Conservation (phyloP, 164 flowering plant genomes). For the Piper betle region DNA sequence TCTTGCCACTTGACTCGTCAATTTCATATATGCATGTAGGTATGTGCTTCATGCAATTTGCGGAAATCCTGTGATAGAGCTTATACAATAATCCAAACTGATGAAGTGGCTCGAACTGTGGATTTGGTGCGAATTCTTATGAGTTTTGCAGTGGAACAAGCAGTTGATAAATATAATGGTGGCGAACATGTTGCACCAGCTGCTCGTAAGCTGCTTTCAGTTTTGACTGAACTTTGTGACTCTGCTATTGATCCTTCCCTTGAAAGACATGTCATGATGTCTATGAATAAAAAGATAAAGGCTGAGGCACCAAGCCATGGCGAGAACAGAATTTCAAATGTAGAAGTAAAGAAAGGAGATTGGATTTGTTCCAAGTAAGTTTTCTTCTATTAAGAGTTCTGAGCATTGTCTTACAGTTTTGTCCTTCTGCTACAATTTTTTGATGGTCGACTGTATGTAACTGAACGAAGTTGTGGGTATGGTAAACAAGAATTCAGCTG, state of each 20-base stretch:
- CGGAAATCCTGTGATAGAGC: slow-evolving; percentile 97
- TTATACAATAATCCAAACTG: slow-evolving; percentile 42
- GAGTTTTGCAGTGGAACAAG: slow-evolving; percentile 60
- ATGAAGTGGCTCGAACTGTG: slow-evolving; percentile 66
- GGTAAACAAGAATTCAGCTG: no score
- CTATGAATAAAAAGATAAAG: slow-evolving; percentile 16
- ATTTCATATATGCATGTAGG: slow-evolving; percentile 26
- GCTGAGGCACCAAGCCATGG: slow-evolving; percentile 3
- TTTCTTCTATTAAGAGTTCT: neutral
- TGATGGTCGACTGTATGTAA: neutral
- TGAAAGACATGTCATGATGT: slow-evolving; percentile 29
- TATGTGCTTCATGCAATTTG: slow-evolving; percentile 61
- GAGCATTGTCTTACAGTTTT: neutral
- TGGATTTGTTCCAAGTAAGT: slow-evolving; percentile 83
- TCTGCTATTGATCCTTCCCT: slow-evolving; percentile 36
- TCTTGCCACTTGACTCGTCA: no score
- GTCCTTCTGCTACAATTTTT: neutral
- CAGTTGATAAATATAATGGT: slow-evolving; percentile 35
- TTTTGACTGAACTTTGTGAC: slow-evolving; percentile 60
- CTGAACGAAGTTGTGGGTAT: neutral
- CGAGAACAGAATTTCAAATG: slow-evolving; percentile 14
- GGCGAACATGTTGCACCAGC: slow-evolving; percentile 47
- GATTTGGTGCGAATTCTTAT: slow-evolving; percentile 74
- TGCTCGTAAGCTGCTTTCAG: slow-evolving; percentile 50
- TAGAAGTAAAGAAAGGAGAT: slow-evolving; percentile 69